Evolutionary conservation across 371 early-diverging fungal species (phyloP).

Genomic region (Syncephalastrum monosporum): DNA sequence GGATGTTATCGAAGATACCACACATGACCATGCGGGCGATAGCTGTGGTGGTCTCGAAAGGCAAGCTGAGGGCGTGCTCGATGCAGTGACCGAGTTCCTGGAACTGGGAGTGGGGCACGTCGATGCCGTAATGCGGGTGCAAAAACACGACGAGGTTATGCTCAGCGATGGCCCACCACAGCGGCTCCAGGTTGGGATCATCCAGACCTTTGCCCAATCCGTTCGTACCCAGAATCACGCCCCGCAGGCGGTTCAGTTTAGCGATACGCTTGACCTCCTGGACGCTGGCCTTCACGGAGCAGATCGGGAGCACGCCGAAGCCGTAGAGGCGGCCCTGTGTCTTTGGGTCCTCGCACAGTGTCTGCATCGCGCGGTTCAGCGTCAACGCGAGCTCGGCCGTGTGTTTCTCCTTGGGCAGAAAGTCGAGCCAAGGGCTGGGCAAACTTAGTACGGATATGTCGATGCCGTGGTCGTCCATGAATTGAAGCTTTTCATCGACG

Average conservation of each 20-base stretch:
- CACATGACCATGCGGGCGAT: constrained; percentile 34
- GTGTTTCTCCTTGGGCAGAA: constrained; percentile 15
- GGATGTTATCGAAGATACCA: constrained; percentile 35
- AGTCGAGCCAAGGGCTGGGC: constrained; percentile 26
- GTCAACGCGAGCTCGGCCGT: constrained; percentile 20
- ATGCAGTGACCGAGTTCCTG: constrained; percentile 34
- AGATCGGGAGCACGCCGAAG: constrained; percentile 33
- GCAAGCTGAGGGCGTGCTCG: constrained; percentile 43
- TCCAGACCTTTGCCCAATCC: constrained; percentile 38
- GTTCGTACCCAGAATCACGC: constrained; percentile 36
- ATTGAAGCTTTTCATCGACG: constrained; percentile 19
- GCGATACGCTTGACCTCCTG: constrained; percentile 29
- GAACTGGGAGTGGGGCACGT: constrained; percentile 13
- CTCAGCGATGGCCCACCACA: constrained; percentile 26
- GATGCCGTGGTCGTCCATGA: constrained; percentile 23
- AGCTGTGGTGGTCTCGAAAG: constrained; percentile 42
- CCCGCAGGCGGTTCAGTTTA: constrained; percentile 18
- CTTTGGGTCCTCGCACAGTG: constrained; percentile 18
- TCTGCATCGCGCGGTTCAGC: constrained; percentile 28
- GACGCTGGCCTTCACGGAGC: constrained; percentile 21
- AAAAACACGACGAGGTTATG: constrained; percentile 30
- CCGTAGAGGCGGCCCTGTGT: constrained; percentile 25
- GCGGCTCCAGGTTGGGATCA: constrained; percentile 34
- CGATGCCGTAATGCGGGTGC: constrained; percentile 46
- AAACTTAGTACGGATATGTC: constrained; percentile 21